A percentile compares a stretch with the other conserved stretches of the same genome.
Evolutionary conservation across 2,329 filamentous ascomycete genomes (phyloP).

Genomic region (Fusarium sp.): DNA sequence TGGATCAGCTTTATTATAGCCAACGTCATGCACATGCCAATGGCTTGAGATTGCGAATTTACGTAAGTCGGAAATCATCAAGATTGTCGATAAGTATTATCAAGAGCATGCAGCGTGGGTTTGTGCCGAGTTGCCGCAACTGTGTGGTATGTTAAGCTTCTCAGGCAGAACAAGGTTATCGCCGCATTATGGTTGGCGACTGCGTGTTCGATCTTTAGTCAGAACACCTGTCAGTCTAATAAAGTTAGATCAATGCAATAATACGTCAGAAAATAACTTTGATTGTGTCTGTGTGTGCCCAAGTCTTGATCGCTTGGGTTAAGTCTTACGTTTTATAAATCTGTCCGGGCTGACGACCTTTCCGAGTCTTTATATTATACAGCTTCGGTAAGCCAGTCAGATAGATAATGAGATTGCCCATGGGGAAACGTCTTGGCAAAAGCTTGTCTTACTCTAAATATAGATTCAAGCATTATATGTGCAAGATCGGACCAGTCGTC

Average conservation of each 20-base stretch:
- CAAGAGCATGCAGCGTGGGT: background rate
- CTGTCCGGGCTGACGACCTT: too few species aligned
- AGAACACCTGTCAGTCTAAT: background rate
- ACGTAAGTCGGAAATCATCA: background rate
- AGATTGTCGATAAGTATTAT: background rate
- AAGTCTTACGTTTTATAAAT: background rate
- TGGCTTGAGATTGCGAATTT: background rate
- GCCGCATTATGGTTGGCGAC: background rate
- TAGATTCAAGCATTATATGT: background rate
- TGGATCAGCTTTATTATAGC: background rate
- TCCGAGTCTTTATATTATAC: background rate
- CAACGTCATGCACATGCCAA: background rate
- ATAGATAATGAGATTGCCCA: background rate
- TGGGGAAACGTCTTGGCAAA: background rate
- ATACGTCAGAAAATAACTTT: background rate
- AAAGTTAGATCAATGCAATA: background rate
- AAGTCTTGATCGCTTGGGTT: background rate
- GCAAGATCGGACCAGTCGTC: background rate
- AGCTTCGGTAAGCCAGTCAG: rapidly evolving
- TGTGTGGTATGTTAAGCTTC: background rate
- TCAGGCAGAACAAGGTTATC: background rate
- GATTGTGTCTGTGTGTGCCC: background rate
- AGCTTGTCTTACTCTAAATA: background rate
- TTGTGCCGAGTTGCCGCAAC: background rate
- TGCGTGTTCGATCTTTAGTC: background rate